Evolutionary conservation across 805 yeast species (phyloP), one percentile per base, ranked within the genome.

Genomic region (Cyberlindnera japonica): DNA sequence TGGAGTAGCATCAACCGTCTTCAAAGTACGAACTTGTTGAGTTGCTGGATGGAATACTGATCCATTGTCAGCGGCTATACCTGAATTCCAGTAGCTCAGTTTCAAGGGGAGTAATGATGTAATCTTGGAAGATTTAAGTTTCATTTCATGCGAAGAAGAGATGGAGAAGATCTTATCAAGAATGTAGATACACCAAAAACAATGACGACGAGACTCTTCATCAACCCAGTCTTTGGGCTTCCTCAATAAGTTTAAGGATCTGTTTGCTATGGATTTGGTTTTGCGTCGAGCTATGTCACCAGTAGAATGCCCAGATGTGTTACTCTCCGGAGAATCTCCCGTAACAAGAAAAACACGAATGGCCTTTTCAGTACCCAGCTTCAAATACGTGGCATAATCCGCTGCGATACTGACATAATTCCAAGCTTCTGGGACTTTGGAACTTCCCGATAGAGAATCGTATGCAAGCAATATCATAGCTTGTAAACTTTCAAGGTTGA

Each of bases 361-460:
- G 1, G 45, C 38, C 14, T 31, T 42, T 19, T 53, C 53, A 17
- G 44, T 28, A 5, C 50, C 50, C 23, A 53, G 26, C 33, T 53
- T 53, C 33, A 53, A 29, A 31, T 53, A 51, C 14, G 45, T 47
- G 9, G 55, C 55, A 40, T 53, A 53, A 22, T 51, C 56, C 15
- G 53, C 48, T 4, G 58, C 58, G 34, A 53, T 50, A 20, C 56
- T 51, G 9, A 53, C 56, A 37, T 51, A 53, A 32, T 53, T 53
- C 58, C 58, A 53, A 25, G 51, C 44, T 21, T 53, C 58, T 4
- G 58, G 58, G 6, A 51, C 56, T 36, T 53, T 53, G 3, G 47
- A 51, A 33, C 47, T 47, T 6, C 50, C 54, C 6, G 51, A 45
- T 5, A 53, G 32, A 1, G 54, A 47, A 16, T 53, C 58, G 24